These are phyloP conservation scores for Linderniella brevidens DNA, from an alignment of 257 asterid genomes.

Conservation along the genomic window DNA sequence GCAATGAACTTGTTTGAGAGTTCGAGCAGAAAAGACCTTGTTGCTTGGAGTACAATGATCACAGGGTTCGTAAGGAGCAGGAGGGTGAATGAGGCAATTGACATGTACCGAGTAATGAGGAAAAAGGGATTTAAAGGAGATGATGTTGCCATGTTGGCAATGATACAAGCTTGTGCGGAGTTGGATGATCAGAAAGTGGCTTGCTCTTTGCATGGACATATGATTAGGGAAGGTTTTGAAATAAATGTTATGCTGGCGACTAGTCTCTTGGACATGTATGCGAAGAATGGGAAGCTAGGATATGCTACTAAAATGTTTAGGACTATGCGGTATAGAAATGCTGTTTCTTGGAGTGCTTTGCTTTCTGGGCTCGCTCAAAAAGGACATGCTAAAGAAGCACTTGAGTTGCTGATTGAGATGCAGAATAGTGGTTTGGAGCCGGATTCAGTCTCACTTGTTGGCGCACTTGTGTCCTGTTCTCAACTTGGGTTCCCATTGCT, in stretches of 20 bases:
- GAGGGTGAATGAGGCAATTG: slow-evolving; percentile 28
- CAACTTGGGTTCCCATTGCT: slow-evolving; percentile 28
- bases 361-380: slow-evolving; percentile 58
- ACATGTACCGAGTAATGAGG: slow-evolving; percentile 31
- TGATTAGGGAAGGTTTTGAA: slow-evolving; percentile 27
- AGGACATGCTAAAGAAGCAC: slow-evolving; percentile 33
- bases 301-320: slow-evolving; percentile 32
- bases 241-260: slow-evolving; percentile 36
- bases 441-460: slow-evolving; percentile 38
- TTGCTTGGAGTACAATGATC: slow-evolving; percentile 64
- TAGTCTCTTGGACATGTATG: slow-evolving; percentile 65
- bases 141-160: slow-evolving; percentile 41
- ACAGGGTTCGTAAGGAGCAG: slow-evolving; percentile 45
- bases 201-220: slow-evolving; percentile 49
- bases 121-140: slow-evolving; percentile 48
- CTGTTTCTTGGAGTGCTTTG: slow-evolving; percentile 66
- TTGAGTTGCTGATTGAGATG: slow-evolving; percentile 43
- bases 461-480: slow-evolving; percentile 61
- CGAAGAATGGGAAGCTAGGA: slow-evolving; percentile 43
- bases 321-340: slow-evolving; percentile 25
- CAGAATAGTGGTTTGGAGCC: slow-evolving; percentile 39
- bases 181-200: slow-evolving; percentile 33
- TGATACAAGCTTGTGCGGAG: slow-evolving; percentile 47
- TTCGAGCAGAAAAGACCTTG: slow-evolving; percentile 42
- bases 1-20: slow-evolving; percentile 38